Evolutionary conservation across 345 rosid genomes (phyloP).

Genomic region (Pseudoturritis turrita): DNA sequence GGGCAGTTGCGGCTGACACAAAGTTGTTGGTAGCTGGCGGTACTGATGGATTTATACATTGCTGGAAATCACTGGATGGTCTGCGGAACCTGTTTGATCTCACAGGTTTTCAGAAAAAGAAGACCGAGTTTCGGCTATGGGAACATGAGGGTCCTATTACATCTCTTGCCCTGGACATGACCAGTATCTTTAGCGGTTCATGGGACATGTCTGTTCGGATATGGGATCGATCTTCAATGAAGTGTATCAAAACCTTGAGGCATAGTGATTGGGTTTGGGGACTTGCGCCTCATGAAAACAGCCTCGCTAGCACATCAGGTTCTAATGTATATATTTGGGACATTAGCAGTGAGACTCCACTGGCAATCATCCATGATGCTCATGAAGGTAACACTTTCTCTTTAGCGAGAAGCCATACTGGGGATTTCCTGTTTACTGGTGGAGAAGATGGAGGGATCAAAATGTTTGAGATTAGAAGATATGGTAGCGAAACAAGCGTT

Average conservation of each 20-base stretch:
- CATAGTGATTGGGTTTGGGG: slow-evolving; percentile 94
- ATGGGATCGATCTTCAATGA: slow-evolving; percentile 74
- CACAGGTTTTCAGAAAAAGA: slow-evolving; percentile 41
- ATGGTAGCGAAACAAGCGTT: slow-evolving; percentile 12
- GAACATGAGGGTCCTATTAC: slow-evolving; percentile 88
- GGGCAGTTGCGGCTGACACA: slow-evolving; percentile 75
- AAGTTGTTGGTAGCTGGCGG: slow-evolving; percentile 84
- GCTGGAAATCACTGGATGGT: slow-evolving; percentile 76
- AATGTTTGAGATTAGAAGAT: slow-evolving; percentile 65
- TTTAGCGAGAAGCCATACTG: slow-evolving; percentile 73
- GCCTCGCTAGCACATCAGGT: slow-evolving; percentile 60
- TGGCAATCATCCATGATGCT: slow-evolving; percentile 49
- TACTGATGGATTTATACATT: slow-evolving; percentile 86
- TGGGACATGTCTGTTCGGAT: slow-evolving; percentile 96
- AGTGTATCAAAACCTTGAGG: slow-evolving; percentile 62
- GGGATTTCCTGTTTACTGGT: slow-evolving; percentile 82
- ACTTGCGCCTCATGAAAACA: slow-evolving; percentile 65
- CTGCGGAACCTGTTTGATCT: slow-evolving; percentile 64
- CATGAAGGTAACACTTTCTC: slow-evolving; percentile 66
- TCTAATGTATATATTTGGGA: slow-evolving; percentile 88
- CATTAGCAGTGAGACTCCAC: slow-evolving; percentile 42
- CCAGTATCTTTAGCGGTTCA: slow-evolving; percentile 72
- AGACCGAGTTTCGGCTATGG: slow-evolving; percentile 68
- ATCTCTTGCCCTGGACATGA: slow-evolving; percentile 66
- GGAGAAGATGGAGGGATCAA: slow-evolving; percentile 92